Percentiles rank a stretch among this genome's conserved stretches.
Evolutionary conservation across 306 rosid species (phyloP).

Genomic region (Acacia confusa): DNA sequence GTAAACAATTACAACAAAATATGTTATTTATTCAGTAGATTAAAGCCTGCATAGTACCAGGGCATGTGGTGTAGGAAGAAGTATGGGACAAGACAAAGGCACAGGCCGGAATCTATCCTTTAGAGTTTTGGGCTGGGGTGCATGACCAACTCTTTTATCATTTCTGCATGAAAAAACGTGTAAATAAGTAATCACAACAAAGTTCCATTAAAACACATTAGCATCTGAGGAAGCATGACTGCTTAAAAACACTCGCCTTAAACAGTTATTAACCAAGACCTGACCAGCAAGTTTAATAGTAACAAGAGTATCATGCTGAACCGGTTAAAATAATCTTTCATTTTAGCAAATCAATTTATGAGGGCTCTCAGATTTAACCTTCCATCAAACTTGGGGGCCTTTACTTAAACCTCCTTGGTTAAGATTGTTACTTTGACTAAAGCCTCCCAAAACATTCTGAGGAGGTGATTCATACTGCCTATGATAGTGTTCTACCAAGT

Average conservation of each 20-base stretch:
- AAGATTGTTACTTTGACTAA: background rate
- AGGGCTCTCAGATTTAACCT: background rate
- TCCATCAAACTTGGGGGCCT: background rate
- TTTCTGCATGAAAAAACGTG: constrained; percentile 55
- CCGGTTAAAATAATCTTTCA: background rate
- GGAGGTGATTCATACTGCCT: no score
- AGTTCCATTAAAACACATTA: background rate
- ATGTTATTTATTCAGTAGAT: constrained; percentile 20
- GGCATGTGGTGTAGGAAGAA: constrained; percentile 95
- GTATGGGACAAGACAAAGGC: constrained; percentile 90
- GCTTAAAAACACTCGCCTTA: background rate
- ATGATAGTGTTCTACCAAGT: no score
- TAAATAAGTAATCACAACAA: background rate
- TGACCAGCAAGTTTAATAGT: background rate
- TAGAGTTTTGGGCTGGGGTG: constrained; percentile 46
- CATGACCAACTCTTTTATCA: constrained; percentile 55
- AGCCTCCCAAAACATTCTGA: background rate
- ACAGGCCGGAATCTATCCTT: constrained; percentile 87
- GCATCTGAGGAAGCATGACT: background rate
- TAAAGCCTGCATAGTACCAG: constrained; percentile 54
- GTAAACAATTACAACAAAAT: constrained; percentile 23
- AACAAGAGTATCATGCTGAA: background rate
- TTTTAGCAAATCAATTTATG: no score
- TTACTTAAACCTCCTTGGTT: background rate
- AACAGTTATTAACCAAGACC: background rate